phyloP scores from a whole-genome alignment of 805 yeast species.

The Myxozyma melibiosi region DNA sequence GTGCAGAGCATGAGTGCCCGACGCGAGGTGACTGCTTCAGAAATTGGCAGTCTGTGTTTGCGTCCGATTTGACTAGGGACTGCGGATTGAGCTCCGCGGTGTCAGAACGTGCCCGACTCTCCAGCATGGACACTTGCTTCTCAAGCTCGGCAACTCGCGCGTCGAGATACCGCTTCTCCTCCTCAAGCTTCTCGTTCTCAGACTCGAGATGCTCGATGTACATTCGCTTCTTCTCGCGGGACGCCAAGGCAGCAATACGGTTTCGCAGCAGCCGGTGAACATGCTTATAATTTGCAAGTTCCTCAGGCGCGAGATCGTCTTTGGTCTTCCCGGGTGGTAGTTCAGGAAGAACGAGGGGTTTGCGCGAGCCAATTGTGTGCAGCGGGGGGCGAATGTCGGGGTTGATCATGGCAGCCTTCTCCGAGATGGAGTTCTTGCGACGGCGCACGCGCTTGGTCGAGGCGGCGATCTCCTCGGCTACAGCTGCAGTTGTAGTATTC shows the following conservation, averaged over 20 bases:
- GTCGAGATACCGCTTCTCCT: constrained; percentile 6
- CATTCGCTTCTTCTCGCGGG: constrained; percentile 30
- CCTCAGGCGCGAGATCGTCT: constrained; percentile 31
- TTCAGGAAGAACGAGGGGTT: constrained; percentile 30
- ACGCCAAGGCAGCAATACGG: constrained; percentile 33
- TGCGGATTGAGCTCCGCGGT: too few relatives aligned
- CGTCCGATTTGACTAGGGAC: not conserved
- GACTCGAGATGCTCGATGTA: constrained; percentile 29
- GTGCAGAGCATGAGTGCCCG: not conserved
- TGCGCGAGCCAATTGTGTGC: constrained; percentile 31
- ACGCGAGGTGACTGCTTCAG: not conserved
- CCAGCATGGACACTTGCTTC: not conserved
- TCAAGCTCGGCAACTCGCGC: constrained; percentile 12
- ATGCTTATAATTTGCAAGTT: constrained; percentile 30
- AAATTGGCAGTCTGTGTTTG: not conserved
- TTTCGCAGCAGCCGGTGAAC: constrained; percentile 29
- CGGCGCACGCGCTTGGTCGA: constrained; percentile 33
- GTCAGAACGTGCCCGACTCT: not conserved
- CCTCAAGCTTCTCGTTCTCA: constrained; percentile 11
- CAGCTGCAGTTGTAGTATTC: constrained; percentile 25
- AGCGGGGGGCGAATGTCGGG: constrained; percentile 29
- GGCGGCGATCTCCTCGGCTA: constrained; percentile 28
- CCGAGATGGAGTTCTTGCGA: constrained; percentile 32
- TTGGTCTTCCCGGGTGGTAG: constrained; percentile 33
- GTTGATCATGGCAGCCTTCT: constrained; percentile 26